These are phyloP conservation scores for Coniosporium tulheliwenetii DNA, from an alignment of 2,329 filamentous ascomycete species.

Conservation along the genomic window DNA sequence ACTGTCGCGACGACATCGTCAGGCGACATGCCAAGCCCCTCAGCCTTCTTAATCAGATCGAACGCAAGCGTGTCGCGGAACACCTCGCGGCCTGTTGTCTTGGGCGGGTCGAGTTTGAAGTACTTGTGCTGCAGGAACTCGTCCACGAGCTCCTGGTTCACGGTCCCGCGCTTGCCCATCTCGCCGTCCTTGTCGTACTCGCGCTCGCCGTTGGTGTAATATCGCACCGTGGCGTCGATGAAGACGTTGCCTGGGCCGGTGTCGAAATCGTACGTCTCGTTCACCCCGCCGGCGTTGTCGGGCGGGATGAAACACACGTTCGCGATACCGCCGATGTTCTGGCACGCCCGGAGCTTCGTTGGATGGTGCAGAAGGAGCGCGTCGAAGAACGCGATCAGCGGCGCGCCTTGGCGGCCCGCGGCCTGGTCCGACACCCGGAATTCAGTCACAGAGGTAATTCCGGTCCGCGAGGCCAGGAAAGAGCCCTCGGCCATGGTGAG, in stretches of 20 bases:
- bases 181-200: slow-evolving; percentile 17
- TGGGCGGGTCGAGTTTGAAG: slow-evolving; percentile 34
- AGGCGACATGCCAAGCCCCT: slow-evolving; percentile 26
- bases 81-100: slow-evolving; percentile 44
- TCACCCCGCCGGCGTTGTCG: slow-evolving; percentile 6
- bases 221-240: slow-evolving; percentile 14
- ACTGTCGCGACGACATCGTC: slow-evolving; percentile 11
- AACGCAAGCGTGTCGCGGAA: slow-evolving; percentile 41
- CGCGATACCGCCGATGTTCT: slow-evolving; percentile 46
- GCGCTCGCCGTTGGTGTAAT: slow-evolving; percentile 13
- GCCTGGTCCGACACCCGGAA: slow-evolving; percentile 42
- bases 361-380: slow-evolving; percentile 40
- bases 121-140: slow-evolving; percentile 23
- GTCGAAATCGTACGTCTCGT: slow-evolving; percentile 13
- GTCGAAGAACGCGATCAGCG: slow-evolving; percentile 43
- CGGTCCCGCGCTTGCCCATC: slow-evolving; percentile 12
- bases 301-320: slow-evolving; percentile 44
- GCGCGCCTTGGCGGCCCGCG: slow-evolving; percentile 38
- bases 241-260: slow-evolving; percentile 18
- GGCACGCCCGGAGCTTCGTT: slow-evolving; percentile 40
- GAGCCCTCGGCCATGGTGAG: slow-evolving; percentile 43
- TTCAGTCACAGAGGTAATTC: slow-evolving; percentile 43
- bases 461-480: slow-evolving; percentile 37
- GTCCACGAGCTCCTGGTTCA: slow-evolving; percentile 14
- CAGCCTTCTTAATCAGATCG: slow-evolving; percentile 33